Conservation (phyloP, 306 rosid species). For the Cucurbita ficifolia region DNA sequence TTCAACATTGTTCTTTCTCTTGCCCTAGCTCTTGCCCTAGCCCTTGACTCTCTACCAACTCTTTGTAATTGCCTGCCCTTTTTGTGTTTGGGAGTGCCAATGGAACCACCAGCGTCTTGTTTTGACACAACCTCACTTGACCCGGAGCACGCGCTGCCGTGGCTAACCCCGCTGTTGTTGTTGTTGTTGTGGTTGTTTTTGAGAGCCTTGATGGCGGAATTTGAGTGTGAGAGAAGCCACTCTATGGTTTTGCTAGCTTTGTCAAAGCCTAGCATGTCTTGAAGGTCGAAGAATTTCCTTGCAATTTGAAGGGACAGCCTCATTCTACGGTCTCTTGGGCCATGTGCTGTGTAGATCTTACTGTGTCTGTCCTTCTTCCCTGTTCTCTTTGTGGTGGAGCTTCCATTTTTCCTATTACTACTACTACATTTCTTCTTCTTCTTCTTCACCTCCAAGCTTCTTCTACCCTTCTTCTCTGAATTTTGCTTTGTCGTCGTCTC, state of each 20-base stretch:
- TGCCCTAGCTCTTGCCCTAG: conserved; percentile 40
- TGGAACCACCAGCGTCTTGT: not conserved
- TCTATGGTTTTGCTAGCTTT: conserved; percentile 47
- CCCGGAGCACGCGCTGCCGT: conserved; percentile 5
- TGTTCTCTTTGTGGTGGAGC: conserved; percentile 12
- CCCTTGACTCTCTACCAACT: conserved; percentile 31
- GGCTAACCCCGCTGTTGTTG: not conserved
- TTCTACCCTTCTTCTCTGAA: too few relatives aligned
- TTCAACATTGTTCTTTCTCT: conserved; percentile 34
- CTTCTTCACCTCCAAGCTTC: not conserved
- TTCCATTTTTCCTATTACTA: not conserved
- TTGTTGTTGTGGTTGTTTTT: not conserved
- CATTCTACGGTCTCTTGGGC: conserved; percentile 45
- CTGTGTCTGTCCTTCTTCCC: conserved; percentile 46
- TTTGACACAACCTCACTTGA: not conserved
- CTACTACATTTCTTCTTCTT: not conserved
- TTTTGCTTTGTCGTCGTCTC: not conserved
- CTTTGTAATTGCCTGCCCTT: not conserved
- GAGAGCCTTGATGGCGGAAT: conserved; percentile 29
- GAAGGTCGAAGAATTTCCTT: conserved; percentile 41
- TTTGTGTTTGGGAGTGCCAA: not conserved
- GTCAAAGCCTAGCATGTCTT: conserved; percentile 47
- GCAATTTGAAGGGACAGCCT: conserved; percentile 45
- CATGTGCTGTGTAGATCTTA: conserved; percentile 48
- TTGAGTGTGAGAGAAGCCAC: conserved; percentile 32